Conservation (phyloP, 108 stramenopile genomes). For the Nitzschia sp. region DNA sequence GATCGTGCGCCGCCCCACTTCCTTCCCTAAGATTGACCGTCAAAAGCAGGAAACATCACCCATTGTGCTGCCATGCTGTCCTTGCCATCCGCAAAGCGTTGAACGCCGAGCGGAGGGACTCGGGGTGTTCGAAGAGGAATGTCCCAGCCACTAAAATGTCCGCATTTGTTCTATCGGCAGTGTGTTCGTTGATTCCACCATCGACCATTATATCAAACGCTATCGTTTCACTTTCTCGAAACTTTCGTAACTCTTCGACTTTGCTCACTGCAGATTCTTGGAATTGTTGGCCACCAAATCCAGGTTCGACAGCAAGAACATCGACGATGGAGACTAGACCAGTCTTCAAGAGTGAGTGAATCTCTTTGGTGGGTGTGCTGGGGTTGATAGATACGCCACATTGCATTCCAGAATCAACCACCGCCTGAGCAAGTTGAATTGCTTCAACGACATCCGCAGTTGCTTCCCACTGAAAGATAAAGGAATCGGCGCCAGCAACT, state of each 20-base stretch:
- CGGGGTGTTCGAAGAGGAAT: slow-evolving; percentile 53
- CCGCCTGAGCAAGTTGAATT: slow-evolving; percentile 47
- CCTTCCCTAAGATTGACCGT: no score
- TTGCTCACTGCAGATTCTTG: slow-evolving; percentile 9
- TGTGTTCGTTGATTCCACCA: slow-evolving; percentile 74
- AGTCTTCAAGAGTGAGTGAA: slow-evolving; percentile 61
- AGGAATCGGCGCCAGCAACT: slow-evolving; percentile 62
- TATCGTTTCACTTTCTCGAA: slow-evolving; percentile 45
- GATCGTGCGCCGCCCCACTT: no score
- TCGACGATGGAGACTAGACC: slow-evolving; percentile 70
- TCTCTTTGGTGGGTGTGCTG: slow-evolving; percentile 41
- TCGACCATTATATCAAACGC: slow-evolving; percentile 66
- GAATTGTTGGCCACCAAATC: slow-evolving; percentile 63
- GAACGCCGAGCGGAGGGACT: slow-evolving; percentile 2
- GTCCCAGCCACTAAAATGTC: slow-evolving; percentile 79
- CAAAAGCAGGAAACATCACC: no score
- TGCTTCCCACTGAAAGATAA: slow-evolving; percentile 84
- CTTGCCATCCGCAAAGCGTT: background rate
- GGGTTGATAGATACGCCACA: slow-evolving; percentile 82
- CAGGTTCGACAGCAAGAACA: slow-evolving; percentile 71
- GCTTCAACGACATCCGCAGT: slow-evolving; percentile 29
- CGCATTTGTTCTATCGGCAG: slow-evolving; percentile 51
- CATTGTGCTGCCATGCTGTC: no score
- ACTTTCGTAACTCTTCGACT: slow-evolving; percentile 2
- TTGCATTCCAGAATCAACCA: slow-evolving; percentile 50